Conservation (phyloP, 2,329 filamentous ascomycete genomes). For the Talaromyces funiculosus region DNA sequence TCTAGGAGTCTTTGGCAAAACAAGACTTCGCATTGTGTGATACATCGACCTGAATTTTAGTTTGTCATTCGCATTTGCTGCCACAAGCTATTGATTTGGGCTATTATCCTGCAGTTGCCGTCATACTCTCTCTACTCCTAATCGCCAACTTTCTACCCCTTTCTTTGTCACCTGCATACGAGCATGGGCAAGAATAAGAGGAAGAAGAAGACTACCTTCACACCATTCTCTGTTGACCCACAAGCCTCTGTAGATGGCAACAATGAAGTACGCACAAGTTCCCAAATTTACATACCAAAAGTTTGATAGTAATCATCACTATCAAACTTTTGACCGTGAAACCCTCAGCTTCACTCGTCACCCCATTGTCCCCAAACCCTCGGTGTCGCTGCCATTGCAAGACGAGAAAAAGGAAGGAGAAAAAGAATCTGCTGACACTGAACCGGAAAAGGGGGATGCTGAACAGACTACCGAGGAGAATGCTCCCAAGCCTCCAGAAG, state of each 20-base stretch:
- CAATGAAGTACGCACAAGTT: conserved; percentile 40
- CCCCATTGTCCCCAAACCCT: conserved; percentile 29
- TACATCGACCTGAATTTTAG: conserved; percentile 7
- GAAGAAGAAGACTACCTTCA: conserved; percentile 32
- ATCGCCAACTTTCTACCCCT: background rate
- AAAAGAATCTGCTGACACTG: conserved; percentile 31
- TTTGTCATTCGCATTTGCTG: conserved; percentile 10
- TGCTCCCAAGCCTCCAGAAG: conserved; percentile 23
- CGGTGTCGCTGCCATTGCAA: conserved; percentile 30
- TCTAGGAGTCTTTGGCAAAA: background rate
- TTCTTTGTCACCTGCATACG: conserved; percentile 30
- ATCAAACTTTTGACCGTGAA: conserved; percentile 40
- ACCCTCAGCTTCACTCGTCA: conserved; percentile 34
- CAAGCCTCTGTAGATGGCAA: conserved; percentile 24
- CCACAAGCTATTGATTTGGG: conserved; percentile 2
- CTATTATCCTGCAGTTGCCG: conserved; percentile 9
- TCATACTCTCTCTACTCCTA: conserved; percentile 7
- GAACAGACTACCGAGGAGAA: conserved; percentile 20
- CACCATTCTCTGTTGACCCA: conserved; percentile 22
- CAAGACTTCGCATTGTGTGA: conserved; percentile 1
- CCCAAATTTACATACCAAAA: conserved; percentile 40
- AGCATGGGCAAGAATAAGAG: conserved; percentile 28
- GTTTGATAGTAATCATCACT: conserved; percentile 37
- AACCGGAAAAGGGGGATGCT: conserved; percentile 28
- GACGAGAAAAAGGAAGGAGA: conserved; percentile 35